Evolutionary conservation across 2,329 filamentous ascomycete genomes (phyloP), one percentile per base, ranked within the genome.

Genomic region (Cladosporium sp.): DNA sequence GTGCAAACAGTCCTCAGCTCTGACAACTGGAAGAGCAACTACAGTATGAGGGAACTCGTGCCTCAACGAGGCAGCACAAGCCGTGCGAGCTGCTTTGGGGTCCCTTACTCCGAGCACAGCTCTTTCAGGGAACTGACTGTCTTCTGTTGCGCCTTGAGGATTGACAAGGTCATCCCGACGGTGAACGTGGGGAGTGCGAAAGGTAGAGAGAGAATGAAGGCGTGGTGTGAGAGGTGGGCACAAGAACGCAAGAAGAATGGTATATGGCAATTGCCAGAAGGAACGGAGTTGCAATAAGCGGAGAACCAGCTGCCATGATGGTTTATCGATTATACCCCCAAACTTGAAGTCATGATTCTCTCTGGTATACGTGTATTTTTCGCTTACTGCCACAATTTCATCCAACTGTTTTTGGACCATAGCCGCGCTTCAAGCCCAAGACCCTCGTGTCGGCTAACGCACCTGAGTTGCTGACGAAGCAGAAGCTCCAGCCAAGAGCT

Each of bases 101-200:
- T 97, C 2, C 94, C 94, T 2, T 99, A 99, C 71, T 92, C 88
- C 52, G 94, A 99, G 75, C 94, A 99, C 72, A 94, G 89, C 71
- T 95, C 90, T 61, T 99, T 99, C 70, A 82, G 93, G 39, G 94
- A 99, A 77, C 74, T 99, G 69, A 93, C 91, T 0, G 87, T 97
- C 82, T 99, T 99, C 70, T 84, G 93, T 64, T 94, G 94, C 79
- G 84, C 87, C 19, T 71, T 99, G 71, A 78, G 89, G 57, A 95
- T 99, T 63, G 91, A 93, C 62, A 90, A 87, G 73, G 83, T 99
- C 6, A 88, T 99, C 15, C 94, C 94, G 0, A 99, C 94, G 0
- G 94, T 99, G 3, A 97, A 99, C 70, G 82, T 88, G n/a, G 85
- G 84, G 0, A 85, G 76, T 62, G 81, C 78, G 36, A 86, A 83